Evolutionary conservation across 2,329 filamentous ascomycete genomes (phyloP).

Genomic region (Epichloe scottii): DNA sequence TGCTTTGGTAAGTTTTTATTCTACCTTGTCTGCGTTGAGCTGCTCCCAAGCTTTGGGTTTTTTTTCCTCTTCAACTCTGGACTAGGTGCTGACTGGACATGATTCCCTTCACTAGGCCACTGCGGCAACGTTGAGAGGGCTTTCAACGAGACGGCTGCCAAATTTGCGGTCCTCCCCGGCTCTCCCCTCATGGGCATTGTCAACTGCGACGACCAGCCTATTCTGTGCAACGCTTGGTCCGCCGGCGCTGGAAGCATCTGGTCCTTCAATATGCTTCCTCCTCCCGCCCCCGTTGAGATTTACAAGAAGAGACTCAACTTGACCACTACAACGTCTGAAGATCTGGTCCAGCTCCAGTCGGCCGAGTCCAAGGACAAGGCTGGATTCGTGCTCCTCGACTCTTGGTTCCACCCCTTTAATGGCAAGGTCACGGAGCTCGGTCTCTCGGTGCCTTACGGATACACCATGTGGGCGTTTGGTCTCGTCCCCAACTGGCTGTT

Average conservation of each 20-base stretch:
- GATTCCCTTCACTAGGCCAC: slow-evolving; percentile 33
- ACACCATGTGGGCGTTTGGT: slow-evolving; percentile 53
- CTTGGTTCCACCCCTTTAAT: slow-evolving; percentile 66
- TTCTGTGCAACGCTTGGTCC: slow-evolving; percentile 66
- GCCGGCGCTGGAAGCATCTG: slow-evolving; percentile 52
- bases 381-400: slow-evolving; percentile 37
- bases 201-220: slow-evolving; percentile 62
- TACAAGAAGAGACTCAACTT: slow-evolving; percentile 56
- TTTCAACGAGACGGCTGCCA: slow-evolving; percentile 51
- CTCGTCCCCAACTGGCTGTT: slow-evolving; percentile 62
- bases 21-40: neutral
- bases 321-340: slow-evolving; percentile 52
- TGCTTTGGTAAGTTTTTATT: slow-evolving; percentile 45
- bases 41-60: too few species aligned
- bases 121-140: slow-evolving; percentile 53
- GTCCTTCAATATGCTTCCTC: slow-evolving; percentile 54
- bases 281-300: slow-evolving; percentile 50
- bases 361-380: slow-evolving; percentile 41
- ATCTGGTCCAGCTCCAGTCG: slow-evolving; percentile 47
- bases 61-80: neutral
- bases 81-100: neutral
- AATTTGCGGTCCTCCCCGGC: slow-evolving; percentile 48
- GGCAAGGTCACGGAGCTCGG: slow-evolving; percentile 51
- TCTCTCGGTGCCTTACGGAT: slow-evolving; percentile 52
- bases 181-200: slow-evolving; percentile 56